These are phyloP conservation scores for Calonectria honghensis DNA, from an alignment of 2,329 filamentous ascomycete genomes.

Conservation along the genomic window DNA sequence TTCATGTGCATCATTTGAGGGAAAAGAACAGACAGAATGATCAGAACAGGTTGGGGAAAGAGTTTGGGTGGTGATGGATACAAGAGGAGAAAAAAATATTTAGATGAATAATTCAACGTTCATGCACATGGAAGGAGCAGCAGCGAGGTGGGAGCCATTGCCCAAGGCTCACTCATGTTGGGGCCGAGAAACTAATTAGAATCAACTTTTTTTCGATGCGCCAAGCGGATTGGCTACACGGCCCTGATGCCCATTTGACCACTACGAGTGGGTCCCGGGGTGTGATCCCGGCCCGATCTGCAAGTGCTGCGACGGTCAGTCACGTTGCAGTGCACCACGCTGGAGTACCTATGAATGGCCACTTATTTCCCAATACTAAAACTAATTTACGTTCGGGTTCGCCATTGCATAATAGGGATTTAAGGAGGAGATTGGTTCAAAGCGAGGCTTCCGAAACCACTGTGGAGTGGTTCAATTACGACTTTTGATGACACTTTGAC, in stretches of 20 bases:
- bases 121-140: conserved; percentile 25
- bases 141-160: conserved; percentile 10
- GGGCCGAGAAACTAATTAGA: conserved; percentile 32
- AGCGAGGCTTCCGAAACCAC: neutral
- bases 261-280: conserved; percentile 17
- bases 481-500: neutral
- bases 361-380: neutral
- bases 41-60: neutral
- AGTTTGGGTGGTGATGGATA: conserved; percentile 26
- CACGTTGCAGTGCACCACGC: neutral
- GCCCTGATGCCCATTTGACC: neutral
- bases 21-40: neutral
- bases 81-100: conserved; percentile 13
- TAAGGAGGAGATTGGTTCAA: neutral
- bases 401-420: neutral
- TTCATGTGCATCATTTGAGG: conserved; percentile 7
- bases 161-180: conserved; percentile 23
- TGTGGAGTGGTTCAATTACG: neutral
- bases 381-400: neutral
- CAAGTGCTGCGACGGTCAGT: neutral
- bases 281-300: neutral
- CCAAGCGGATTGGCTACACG: conserved; percentile 28
- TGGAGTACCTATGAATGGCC: neutral
- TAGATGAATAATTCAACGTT: conserved; percentile 26
- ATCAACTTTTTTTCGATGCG: conserved; percentile 36